Evolutionary conservation across 2,329 filamentous ascomycete genomes (phyloP), one percentile per base, ranked within the genome.

Genomic region (Raffaelea arxii): DNA sequence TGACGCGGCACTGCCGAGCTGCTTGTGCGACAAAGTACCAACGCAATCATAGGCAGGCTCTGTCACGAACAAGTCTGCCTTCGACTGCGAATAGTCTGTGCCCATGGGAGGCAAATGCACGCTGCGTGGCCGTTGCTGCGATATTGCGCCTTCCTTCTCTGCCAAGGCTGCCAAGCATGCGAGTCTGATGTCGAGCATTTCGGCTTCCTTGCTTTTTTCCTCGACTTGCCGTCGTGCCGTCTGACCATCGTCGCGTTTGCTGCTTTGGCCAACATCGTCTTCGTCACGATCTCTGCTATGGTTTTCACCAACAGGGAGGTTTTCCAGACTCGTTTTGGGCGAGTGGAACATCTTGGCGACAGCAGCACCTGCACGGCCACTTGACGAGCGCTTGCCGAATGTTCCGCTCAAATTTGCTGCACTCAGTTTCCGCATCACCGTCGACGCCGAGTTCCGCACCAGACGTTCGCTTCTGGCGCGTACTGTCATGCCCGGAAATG

Each of bases 391-490:
- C 55, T 82, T 85, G 32, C 78, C 77, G 58, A 94, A 90, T 41
- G 84, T 84, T 54, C 77, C 83, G 14, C 85, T 76, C 53, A 92
- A 84, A 61, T 82, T 89, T 42, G 84, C 82, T 57, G 87, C 82
- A 63, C 86, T 94, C 52, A 96, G 74, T 60, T 90, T 94, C 44
- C 89, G 78, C 68, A 95, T 94, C 58, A 95, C 78, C 1, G 86
- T 86, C 30, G 86, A 88, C 12, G 89, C 86, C n/a, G 84, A 88
- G 36, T 78, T 78, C 43, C 85, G 75, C 41, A 92, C 82, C 4
- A 87, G 69, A 57, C 85, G 79, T 55, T 94, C 78, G 55, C 84
- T 66, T 67, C 79, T 62, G 61, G 78, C 62, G 66, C 80, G 62
- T 64, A 62, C 71, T 25, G 76, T 77, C 77, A 95, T 90, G 2